Evolutionary conservation across 768 basidiomycete species (phyloP), one percentile per base, ranked within the genome.

Genomic region (Plicaturopsis crispa): DNA sequence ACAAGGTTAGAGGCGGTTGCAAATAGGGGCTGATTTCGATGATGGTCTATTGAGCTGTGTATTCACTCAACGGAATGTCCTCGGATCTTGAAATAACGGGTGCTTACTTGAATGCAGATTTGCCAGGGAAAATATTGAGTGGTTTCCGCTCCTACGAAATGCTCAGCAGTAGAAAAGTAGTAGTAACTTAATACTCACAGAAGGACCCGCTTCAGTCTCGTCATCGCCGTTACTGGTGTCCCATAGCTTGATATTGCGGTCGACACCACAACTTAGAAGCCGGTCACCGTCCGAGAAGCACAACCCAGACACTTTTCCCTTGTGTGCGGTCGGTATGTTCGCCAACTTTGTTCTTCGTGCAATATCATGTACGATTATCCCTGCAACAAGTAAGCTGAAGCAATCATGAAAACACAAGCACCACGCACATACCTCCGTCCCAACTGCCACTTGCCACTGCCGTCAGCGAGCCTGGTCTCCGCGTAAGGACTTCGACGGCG

Each of bases 1-100:
- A 99, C 92, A 34, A 76, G 73, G 49, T 84, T 89, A 0, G 91
- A 94, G 2, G 91, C 92, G 0, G 94, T 93, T 1, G 92, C 94
- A 49, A 99, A 99, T 4, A 91, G 59, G n/a, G 83, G 69, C 41
- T 93, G 86, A 24, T 77, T 76, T 33, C 84, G 75, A 55, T 98
- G 96, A 54, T 97, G 96, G 50, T 97, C 91, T 60, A 99, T 87
- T 31, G 85, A 84, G 53, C 92, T 94, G 50, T 5, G 23, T 24
- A 39, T 33, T 16, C 6, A 23, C 40, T 46, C n/a, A n/a, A n/a
- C n/a, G n/a, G n/a, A n/a, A 37, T 36, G 48, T 11, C 20, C 39
- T 39, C 39, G 43, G 44, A 42, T 23, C 10, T 18, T 1, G 14
- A 3, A 12, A 36, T 19, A 39, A 35, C 13, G 24, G 13, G 16